phyloP scores from a whole-genome alignment of 2,329 filamentous ascomycete species.

The Fusarium bulbicola region DNA sequence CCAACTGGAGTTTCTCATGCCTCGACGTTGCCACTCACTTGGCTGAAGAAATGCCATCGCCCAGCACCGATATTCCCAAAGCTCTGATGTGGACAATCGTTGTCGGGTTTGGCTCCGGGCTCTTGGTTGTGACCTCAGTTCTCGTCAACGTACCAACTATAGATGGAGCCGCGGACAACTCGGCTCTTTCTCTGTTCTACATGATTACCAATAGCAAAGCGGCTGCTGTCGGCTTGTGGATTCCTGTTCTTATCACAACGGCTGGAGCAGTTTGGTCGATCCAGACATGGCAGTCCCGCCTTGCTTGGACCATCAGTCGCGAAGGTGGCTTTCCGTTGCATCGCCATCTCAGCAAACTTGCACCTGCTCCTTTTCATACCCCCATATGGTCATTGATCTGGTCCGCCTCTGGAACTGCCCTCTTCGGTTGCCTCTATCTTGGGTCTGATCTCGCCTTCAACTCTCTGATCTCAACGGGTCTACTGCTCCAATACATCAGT shows the following conservation, averaged over 20 bases:
- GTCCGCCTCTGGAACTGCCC: neutral
- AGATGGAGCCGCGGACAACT: neutral
- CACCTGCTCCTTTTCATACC: neutral
- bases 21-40: conserved; percentile 3
- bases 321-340: conserved; percentile 4
- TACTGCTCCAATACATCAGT: neutral
- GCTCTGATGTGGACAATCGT: conserved; percentile 7
- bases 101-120: neutral
- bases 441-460: conserved; percentile 1
- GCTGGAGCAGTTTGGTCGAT: conserved; percentile 6
- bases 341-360: conserved; percentile 1
- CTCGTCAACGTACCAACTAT: neutral
- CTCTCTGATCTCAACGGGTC: neutral
- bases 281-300: conserved; percentile 5
- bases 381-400: neutral
- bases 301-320: neutral
- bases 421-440: conserved; percentile 2
- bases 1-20: conserved; percentile 4
- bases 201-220: conserved; percentile 1
- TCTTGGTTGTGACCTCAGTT: neutral
- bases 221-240: neutral
- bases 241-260: neutral
- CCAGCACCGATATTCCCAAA: neutral
- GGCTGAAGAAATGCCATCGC: conserved; percentile 3
- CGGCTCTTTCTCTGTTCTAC: neutral